Base-by-base conservation (phyloP, 208 protist species). In the Acanthamoeba castellanii region DNA sequence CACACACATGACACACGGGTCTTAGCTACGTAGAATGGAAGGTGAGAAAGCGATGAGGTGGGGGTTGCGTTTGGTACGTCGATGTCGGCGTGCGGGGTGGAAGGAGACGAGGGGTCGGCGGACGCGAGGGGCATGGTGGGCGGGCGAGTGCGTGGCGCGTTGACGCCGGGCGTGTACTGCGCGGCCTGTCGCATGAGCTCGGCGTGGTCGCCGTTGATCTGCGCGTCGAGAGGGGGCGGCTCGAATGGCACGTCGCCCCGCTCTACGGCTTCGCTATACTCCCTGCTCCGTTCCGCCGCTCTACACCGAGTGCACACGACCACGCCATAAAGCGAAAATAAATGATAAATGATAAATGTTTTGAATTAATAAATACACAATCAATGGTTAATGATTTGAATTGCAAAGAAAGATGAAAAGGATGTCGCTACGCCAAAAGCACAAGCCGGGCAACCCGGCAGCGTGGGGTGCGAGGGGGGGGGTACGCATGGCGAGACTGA, bases 221-320 rank as follows among this genome's bases (percentile, higher is more conserved):
- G 85, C 16, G 85, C 85, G 59, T 92, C 85, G n/a, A 92, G 85
- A 2, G 85, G 85, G 11, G 85, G 85, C 30, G 85, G 85, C 37
- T 92, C 32, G 52, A 70, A 94, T 22, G 74, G 78, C 47, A 87
- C 42, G 52, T 87, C 78, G 42, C 78, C 78, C 37, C 78, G 42
- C 50, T 87, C 78, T 5, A 87, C 78, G 16, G 78, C 78, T 87
- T 87, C 78, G 5, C 3, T 25, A 16, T 87, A 87, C 50, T 87
- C 78, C 37, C 30, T 59, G 27, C n/a, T 64, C 8, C 78, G 18
- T 25, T 87, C 47, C 3, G 5, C 78, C 50, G n/a, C 78, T 3
- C 78, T 87, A 37, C 42, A 30, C 72, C 8, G 64, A 18, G n/a
- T 11, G 22, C 20, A 20, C n/a, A 42, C 37, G n/a, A n/a, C n/a